Base-by-base conservation (phyloP, 2,329 filamentous ascomycete species). In the Fonsecaea multimorphosa region DNA sequence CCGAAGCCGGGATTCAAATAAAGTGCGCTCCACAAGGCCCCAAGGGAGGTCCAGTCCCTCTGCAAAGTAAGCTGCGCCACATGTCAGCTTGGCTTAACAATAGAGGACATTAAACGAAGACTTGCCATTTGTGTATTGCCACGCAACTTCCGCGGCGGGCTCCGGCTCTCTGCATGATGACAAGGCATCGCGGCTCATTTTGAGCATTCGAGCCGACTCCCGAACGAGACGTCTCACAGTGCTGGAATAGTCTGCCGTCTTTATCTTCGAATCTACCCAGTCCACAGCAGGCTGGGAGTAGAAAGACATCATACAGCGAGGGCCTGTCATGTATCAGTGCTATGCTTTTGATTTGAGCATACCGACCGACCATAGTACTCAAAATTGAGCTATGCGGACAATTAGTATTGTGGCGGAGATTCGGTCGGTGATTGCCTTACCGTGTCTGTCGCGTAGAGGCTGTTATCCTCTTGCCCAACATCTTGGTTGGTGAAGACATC, bases 271-370 rank as follows among this genome's bases (percentile, higher is more conserved):
- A 29, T 11, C 52, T 6, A 65, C 31, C 63, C 63, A 65, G 24
- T 61, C 57, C 36, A 62, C 51, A 7, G 51, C 58, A 51, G 63
- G 38, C 22, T 51, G 58, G 27, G 63, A 62, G 38, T 34, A 65
- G 19, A 65, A 57, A 22, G 63, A 65, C 52, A 65, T n/a, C 14
- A 65, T 24, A 53, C 58, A 38, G n/a, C 63, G 58, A 11, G 63
- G 63, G 31, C 63, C 63, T 54, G 24, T 44, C 9, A 22, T 22
- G 6, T 22, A 22, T 44, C 40, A 44, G 9, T 44, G 9, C n/a
- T 4, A 8, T 22, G n/a, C n/a, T 8, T 5, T 44, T 6, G n/a
- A 44, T 31, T 5, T 1, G n/a, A 19, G 6, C 16, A 19, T 4
- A 44, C 22, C 9, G 40, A 54, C 49, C 12, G 24, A 64, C 61